Evolutionary conservation across 1,139 yeast genomes (phyloP).

Genomic region (Candida mesenterica): DNA sequence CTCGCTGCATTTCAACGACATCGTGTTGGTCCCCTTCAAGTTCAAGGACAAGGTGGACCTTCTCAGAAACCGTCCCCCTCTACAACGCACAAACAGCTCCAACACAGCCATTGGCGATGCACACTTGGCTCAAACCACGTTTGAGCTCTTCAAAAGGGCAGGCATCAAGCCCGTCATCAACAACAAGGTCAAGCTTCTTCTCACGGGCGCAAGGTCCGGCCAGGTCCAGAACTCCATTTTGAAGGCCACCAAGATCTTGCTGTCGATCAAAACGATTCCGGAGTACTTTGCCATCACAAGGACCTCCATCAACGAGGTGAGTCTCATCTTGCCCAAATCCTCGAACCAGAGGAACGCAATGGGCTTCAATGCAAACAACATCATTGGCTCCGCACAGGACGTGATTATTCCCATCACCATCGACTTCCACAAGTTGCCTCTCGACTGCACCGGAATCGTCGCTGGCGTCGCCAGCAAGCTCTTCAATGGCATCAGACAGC

Average conservation of each 20-base stretch:
- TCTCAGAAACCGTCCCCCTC: neutral
- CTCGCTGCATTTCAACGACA: slow-evolving; percentile 65
- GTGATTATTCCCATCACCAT: slow-evolving; percentile 56
- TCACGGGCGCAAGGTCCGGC: slow-evolving; percentile 63
- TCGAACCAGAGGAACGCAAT: slow-evolving; percentile 30
- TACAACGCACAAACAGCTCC: no score
- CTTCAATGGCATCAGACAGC: slow-evolving; percentile 29
- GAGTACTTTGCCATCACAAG: slow-evolving; percentile 59
- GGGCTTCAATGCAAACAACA: slow-evolving; percentile 42
- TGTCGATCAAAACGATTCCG: slow-evolving; percentile 34
- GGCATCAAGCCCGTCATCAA: slow-evolving; percentile 48
- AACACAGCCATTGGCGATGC: slow-evolving; percentile 13
- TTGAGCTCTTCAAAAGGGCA: slow-evolving; percentile 39
- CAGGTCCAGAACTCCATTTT: slow-evolving; percentile 40
- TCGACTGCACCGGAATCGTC: slow-evolving; percentile 65
- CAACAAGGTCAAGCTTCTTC: slow-evolving; percentile 38
- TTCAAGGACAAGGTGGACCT: slow-evolving; percentile 41
- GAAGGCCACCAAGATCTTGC: slow-evolving; percentile 32
- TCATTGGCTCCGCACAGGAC: slow-evolving; percentile 60
- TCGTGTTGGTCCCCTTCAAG: slow-evolving; percentile 56
- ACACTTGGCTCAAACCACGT: slow-evolving; percentile 33
- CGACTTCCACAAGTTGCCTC: slow-evolving; percentile 54
- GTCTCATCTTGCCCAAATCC: slow-evolving; percentile 52
- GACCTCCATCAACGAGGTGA: slow-evolving; percentile 53
- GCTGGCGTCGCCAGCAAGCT: slow-evolving; percentile 61